Conservation (phyloP, 2,329 filamentous ascomycete species). For the Diplodia intermedia region DNA sequence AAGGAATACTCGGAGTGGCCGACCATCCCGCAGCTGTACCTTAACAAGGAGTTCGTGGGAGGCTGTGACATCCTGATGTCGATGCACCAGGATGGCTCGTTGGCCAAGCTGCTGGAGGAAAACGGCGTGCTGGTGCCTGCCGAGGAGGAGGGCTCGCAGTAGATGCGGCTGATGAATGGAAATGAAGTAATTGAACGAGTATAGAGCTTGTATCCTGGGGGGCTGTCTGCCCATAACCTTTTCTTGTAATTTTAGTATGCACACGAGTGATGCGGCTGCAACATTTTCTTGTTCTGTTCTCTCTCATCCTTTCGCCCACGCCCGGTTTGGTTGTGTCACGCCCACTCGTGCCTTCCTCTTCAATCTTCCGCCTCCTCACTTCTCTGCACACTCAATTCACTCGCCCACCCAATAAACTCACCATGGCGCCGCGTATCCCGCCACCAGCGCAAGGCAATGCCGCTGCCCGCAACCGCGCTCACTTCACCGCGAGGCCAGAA, state of each 20-base stretch:
- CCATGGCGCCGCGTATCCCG: background rate
- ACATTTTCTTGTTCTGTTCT: conserved; percentile 4
- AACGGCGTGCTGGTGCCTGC: conserved; percentile 81
- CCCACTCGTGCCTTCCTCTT: background rate
- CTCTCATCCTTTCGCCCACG: background rate
- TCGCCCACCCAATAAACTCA: background rate
- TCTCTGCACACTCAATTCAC: background rate
- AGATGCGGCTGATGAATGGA: conserved; percentile 25
- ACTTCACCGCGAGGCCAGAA: background rate
- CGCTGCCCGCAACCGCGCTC: background rate
- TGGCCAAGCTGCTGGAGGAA: conserved; percentile 90
- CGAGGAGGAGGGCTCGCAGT: conserved; percentile 49
- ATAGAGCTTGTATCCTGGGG: conserved; percentile 8
- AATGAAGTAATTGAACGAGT: conserved; percentile 4
- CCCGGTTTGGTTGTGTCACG: background rate
- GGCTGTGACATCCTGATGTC: conserved; percentile 97
- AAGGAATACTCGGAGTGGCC: conserved; percentile 99
- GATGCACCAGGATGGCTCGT: conserved; percentile 95
- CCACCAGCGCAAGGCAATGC: background rate
- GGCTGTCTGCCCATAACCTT: conserved; percentile 20
- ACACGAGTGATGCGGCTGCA: background rate
- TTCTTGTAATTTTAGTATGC: conserved; percentile 24
- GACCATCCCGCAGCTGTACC: conserved; percentile 95
- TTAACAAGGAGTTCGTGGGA: conserved; percentile 94
- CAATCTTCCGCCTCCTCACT: background rate